Base-by-base conservation (phyloP, 345 rosid species). In the Orychophragmus violaceus region DNA sequence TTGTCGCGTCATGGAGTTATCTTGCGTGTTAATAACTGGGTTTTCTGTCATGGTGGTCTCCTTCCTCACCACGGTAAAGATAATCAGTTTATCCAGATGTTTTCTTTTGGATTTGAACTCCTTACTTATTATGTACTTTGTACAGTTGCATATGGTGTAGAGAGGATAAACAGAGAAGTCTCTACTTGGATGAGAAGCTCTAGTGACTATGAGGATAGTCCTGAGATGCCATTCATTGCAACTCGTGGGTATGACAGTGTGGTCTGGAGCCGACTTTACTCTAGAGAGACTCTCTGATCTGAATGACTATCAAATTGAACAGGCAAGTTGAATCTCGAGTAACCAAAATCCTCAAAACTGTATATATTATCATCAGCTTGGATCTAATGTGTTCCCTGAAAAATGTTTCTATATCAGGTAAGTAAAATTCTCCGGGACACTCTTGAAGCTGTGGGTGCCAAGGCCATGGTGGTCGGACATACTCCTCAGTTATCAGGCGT, bases 391-490 rank as follows among this genome's bases (percentile, higher is more conserved):
- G 36, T 18, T 77, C 17, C 62, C 33, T 18, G 62, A 30, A 8
- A 59, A 16, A 5, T 59, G n/a, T 30, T 30, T 30, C 28, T 33
- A 13, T 7, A 60, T 48, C 86, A 90, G 96, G 80, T 87, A 77
- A 71, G 78, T 63, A 70, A 75, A 16, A 53, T 82, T 74, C 96
- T 93, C 19, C 64, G 53, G 39, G 90, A 86, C 64, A 86, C 98
- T 22, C 83, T 93, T 62, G 77, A 71, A 70, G 78, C 87, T 14
- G 59, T 86, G 8, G 87, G 84, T 53, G 97, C 97, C 12, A 90
- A 86, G 79, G 94, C 82, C 6, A 87, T 93, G 96, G 97, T 93
- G 64, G 97, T 93, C 5, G 96, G 97, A n/a, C 98, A 90, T 76
- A 93, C 98, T 46, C 98, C 98, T 53, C 97, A 93, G 70, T 59